Evolutionary conservation across 495 filamentous ascomycete species (phyloP).

Genomic region (Arthonia radiata): DNA sequence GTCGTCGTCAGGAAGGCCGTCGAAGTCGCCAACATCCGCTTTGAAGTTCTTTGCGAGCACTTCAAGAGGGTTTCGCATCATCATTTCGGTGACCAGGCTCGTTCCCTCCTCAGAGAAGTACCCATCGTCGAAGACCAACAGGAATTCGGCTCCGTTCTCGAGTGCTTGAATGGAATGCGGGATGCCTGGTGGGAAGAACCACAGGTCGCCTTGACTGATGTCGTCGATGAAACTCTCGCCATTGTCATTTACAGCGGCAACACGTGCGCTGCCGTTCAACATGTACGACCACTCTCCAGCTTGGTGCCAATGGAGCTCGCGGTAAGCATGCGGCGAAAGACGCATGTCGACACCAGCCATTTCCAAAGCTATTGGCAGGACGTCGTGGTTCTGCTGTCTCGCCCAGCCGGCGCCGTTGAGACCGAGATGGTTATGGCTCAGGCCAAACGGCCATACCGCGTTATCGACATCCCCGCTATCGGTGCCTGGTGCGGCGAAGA

Average conservation of each 20-base stretch:
- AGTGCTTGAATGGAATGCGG: constrained; percentile 46
- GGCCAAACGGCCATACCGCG: constrained; percentile 46
- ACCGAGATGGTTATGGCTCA: constrained; percentile 37
- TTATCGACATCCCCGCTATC: constrained; percentile 38
- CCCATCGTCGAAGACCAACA: constrained; percentile 45
- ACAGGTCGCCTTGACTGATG: constrained; percentile 38
- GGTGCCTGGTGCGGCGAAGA: constrained; percentile 38
- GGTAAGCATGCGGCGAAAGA: constrained; percentile 36
- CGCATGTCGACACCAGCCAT: constrained; percentile 68
- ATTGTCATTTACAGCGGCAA: constrained; percentile 33
- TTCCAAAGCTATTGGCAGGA: constrained; percentile 35
- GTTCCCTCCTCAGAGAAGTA: constrained; percentile 45
- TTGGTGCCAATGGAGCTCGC: constrained; percentile 53
- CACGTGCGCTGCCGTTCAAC: constrained; percentile 37
- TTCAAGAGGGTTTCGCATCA: constrained; percentile 32
- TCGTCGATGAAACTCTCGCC: constrained; percentile 43
- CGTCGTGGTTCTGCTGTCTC: constrained; percentile 35
- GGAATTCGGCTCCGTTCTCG: constrained; percentile 38
- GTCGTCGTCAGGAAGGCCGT: constrained; percentile 30
- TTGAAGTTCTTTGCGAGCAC: constrained; percentile 40
- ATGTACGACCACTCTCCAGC: constrained; percentile 41
- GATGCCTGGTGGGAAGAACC: constrained; percentile 44
- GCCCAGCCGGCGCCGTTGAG: constrained; percentile 37
- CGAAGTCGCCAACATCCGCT: constrained; percentile 25
- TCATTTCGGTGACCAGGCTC: constrained; percentile 39